Conservation (phyloP, 768 basidiomycete species). For the Leccinum truebloodii region DNA sequence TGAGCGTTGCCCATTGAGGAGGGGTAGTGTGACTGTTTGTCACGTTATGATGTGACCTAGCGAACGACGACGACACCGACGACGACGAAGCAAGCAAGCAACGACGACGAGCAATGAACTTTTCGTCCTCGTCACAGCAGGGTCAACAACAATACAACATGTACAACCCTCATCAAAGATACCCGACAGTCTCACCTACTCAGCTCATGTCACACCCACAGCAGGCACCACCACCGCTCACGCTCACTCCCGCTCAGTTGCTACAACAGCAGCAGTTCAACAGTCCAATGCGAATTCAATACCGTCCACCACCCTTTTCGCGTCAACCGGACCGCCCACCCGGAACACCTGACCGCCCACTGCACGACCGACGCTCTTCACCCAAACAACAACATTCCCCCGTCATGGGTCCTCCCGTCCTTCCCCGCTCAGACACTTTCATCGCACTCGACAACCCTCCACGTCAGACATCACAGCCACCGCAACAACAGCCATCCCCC, state of each 20-base stretch:
- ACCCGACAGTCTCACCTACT: conserved; percentile 21
- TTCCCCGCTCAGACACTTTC: conserved; percentile 13
- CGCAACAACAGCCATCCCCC: conserved; percentile 31
- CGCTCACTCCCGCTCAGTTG: conserved; percentile 39
- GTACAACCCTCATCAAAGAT: conserved; percentile 6
- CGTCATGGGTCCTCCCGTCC: no score
- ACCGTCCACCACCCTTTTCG: conserved; percentile 22
- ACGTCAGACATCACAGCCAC: conserved; percentile 29
- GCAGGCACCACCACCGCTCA: conserved; percentile 18
- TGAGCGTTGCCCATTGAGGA: conserved; percentile 74
- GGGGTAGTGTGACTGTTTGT: conserved; percentile 28
- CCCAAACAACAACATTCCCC: conserved; percentile 30
- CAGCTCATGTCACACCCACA: conserved; percentile 27
- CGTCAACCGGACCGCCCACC: conserved; percentile 30
- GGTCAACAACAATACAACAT: conserved; percentile 21
- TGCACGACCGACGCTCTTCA: conserved; percentile 21
- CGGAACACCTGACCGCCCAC: conserved; percentile 5
- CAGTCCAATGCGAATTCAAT: conserved; percentile 5
- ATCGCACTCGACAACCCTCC: conserved; percentile 24
- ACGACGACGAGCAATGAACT: conserved; percentile 19
- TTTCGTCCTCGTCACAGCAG: conserved; percentile 23
- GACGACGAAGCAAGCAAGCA: not conserved
- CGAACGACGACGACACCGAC: not conserved
- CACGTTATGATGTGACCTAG: conserved; percentile 26
- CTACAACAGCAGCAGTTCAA: conserved; percentile 36